Conservation (phyloP, 176 grass and related monocot species). For the Tillandsia leiboldiana region DNA sequence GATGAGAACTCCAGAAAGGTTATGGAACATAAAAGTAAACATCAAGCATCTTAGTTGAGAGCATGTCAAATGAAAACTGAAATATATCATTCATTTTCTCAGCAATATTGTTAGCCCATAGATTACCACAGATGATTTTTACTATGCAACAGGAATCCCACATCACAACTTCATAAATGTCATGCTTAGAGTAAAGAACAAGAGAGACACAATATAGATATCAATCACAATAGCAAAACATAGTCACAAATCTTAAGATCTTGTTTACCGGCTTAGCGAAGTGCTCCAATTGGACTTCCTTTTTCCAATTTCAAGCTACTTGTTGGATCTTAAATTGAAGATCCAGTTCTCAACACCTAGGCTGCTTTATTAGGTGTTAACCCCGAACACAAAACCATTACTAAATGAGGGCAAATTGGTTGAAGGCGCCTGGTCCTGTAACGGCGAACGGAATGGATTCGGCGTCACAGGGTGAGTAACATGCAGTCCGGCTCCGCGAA, state of each 20-base stretch:
- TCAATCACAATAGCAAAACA: not conserved
- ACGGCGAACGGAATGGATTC: conserved; percentile 34
- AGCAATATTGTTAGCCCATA: too few relatives aligned
- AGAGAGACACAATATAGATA: not conserved
- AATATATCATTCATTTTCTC: too few relatives aligned
- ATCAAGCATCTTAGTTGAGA: too few relatives aligned
- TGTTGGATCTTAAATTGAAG: not conserved
- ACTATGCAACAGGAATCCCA: too few relatives aligned
- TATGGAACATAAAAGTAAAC: too few relatives aligned
- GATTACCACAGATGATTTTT: too few relatives aligned
- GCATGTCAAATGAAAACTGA: too few relatives aligned
- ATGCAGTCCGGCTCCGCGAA: conserved; percentile 25
- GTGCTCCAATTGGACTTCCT: not conserved
- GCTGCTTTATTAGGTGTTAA: conserved; percentile 16
- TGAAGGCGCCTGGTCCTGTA: conserved; percentile 27
- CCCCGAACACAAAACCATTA: conserved; percentile 34
- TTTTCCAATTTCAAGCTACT: not conserved
- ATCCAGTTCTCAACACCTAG: not conserved
- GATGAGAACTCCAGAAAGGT: too few relatives aligned
- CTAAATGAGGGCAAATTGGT: conserved; percentile 37
- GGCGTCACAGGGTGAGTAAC: conserved; percentile 23
- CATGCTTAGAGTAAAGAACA: not conserved
- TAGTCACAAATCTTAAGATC: not conserved
- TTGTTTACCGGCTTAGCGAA: not conserved
- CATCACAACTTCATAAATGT: too few relatives aligned